phyloP scores from a whole-genome alignment of 345 rosid species.

The Odontarrhena argentea region DNA sequence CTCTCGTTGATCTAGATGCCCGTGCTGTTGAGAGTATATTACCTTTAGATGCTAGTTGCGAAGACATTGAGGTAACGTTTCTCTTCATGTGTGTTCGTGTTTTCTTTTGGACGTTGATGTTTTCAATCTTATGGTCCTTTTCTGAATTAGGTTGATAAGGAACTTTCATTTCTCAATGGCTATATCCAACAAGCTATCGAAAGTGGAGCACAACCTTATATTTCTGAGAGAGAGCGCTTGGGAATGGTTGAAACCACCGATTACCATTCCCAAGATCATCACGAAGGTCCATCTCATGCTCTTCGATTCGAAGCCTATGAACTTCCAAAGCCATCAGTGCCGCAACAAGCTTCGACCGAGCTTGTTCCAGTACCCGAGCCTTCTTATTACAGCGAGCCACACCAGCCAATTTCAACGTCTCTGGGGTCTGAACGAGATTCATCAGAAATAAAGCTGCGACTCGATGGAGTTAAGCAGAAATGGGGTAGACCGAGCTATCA shows the following conservation, averaged over 20 bases:
- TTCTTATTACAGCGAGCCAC: constrained; percentile 56
- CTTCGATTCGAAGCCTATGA: constrained; percentile 96
- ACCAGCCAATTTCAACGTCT: constrained; percentile 47
- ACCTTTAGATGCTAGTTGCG: constrained; percentile 94
- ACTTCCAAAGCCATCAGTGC: constrained; percentile 69
- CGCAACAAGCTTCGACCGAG: constrained; percentile 56
- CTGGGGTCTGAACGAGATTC: constrained; percentile 59
- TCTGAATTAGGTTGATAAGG: constrained; percentile 73
- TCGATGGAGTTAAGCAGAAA: constrained; percentile 95
- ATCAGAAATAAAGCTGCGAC: constrained; percentile 72
- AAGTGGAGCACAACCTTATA: constrained; percentile 81
- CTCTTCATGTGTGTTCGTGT: background rate
- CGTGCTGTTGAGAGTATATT: constrained; percentile 63
- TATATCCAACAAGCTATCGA: constrained; percentile 72
- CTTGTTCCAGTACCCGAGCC: constrained; percentile 79
- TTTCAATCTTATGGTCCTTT: constrained; percentile 28
- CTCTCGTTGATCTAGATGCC: constrained; percentile 65
- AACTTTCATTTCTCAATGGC: constrained; percentile 72
- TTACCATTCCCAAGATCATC: constrained; percentile 63
- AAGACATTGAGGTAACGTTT: constrained; percentile 79
- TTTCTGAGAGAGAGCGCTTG: constrained; percentile 74
- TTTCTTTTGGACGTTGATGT: constrained; percentile 5
- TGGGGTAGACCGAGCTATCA: constrained; percentile 83
- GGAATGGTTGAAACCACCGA: constrained; percentile 53
- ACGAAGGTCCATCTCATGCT: constrained; percentile 65